Evolutionary conservation across 371 early-diverging fungal genomes (phyloP).

Genomic region (Funneliformis caledonium): DNA sequence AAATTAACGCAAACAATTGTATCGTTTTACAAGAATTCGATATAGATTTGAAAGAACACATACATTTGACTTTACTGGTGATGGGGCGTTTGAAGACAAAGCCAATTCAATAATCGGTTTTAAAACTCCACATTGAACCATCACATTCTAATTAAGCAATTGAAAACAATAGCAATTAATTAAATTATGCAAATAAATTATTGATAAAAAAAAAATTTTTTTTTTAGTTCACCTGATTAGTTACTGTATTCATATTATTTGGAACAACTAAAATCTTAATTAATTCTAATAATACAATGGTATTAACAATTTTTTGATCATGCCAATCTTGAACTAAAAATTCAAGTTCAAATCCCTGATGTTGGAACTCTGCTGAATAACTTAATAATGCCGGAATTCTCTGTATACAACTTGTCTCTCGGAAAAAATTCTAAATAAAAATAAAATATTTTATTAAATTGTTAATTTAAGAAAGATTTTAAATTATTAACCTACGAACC

Average conservation of each 20-base stretch:
- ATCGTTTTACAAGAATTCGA: background rate
- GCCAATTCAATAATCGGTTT: constrained; percentile 55
- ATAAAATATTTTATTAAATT: background rate
- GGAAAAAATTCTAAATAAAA: constrained; percentile 78
- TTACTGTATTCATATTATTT: constrained; percentile 81
- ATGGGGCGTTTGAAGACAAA: constrained; percentile 54
- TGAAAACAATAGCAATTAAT: background rate
- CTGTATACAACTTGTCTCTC: constrained; percentile 93
- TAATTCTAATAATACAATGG: constrained; percentile 79
- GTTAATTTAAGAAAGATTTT: background rate
- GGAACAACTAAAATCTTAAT: constrained; percentile 88
- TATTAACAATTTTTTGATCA: constrained; percentile 84
- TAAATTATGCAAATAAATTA: background rate
- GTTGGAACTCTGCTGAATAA: constrained; percentile 40
- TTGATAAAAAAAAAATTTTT: background rate
- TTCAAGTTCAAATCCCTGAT: constrained; percentile 49
- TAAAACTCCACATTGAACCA: constrained; percentile 77
- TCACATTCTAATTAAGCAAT: constrained; percentile 58
- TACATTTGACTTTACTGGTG: constrained; percentile 51
- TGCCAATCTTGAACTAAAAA: constrained; percentile 61
- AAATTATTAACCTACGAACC: constrained; percentile 50
- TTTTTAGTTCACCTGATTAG: constrained; percentile 70
- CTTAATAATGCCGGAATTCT: constrained; percentile 75
- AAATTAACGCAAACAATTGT: constrained; percentile 50
- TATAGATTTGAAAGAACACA: background rate